phyloP scores from a whole-genome alignment of 1,284 basidiomycete genomes.

The Peniophora sp. region DNA sequence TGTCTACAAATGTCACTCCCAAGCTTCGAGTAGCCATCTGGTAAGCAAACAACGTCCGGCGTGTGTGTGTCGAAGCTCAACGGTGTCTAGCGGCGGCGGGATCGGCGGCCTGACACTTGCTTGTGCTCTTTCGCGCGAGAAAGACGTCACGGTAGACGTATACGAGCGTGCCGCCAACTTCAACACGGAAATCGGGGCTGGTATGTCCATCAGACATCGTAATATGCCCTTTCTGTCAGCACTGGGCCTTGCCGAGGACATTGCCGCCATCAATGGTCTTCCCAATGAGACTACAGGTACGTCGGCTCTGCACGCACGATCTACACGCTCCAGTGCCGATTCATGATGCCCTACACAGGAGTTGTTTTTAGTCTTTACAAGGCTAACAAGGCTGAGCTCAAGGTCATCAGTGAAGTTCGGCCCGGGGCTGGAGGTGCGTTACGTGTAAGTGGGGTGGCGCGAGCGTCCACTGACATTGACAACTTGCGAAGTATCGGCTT shows the following conservation, averaged over 20 bases:
- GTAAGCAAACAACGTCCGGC: not conserved
- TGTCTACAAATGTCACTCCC: no score
- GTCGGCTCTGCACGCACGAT: not conserved
- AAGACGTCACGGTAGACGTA: constrained; percentile 27
- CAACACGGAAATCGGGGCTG: constrained; percentile 26
- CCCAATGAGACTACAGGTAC: constrained; percentile 12
- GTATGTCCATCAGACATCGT: constrained; percentile 26
- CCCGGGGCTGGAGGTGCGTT: constrained; percentile 18
- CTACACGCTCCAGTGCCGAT: constrained; percentile 1
- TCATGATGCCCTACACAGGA: constrained; percentile 8
- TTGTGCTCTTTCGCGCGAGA: constrained; percentile 22
- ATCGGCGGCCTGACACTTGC: constrained; percentile 31
- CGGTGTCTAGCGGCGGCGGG: constrained; percentile 26
- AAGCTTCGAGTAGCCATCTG: not conserved
- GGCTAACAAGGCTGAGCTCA: constrained; percentile 22
- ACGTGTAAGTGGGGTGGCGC: not conserved
- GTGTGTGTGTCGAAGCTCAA: no score
- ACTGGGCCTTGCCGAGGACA: constrained; percentile 24
- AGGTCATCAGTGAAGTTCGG: constrained; percentile 21
- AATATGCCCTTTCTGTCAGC: constrained; percentile 22
- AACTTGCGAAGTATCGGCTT: constrained; percentile 25
- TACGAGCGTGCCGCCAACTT: constrained; percentile 29
- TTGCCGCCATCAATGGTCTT: constrained; percentile 16
- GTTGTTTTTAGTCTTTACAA: constrained; percentile 24
- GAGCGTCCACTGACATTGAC: not conserved